Percentiles rank a stretch among this genome's conserved stretches.
These are phyloP conservation scores for Blechomonas ayalai DNA, from an alignment of 208 protist genomes.

Conservation along the genomic window DNA sequence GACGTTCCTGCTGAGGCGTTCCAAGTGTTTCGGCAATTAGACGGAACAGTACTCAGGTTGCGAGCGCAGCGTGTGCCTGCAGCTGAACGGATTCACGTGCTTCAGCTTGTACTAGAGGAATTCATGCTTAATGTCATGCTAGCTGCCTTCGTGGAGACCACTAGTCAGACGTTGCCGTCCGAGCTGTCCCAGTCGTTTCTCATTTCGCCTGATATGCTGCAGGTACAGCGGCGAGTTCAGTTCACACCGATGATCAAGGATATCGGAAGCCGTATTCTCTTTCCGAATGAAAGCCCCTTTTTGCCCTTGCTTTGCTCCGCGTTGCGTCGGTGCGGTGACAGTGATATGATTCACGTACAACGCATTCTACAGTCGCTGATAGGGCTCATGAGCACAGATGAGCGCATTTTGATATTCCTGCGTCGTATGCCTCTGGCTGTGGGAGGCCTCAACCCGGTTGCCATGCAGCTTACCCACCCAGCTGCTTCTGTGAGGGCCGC, in stretches of 20 bases:
- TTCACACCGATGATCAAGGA: slow-evolving; percentile 32
- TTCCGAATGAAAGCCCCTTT: slow-evolving; percentile 21
- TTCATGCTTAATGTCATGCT: slow-evolving; percentile 32
- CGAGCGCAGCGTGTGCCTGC: slow-evolving; percentile 31
- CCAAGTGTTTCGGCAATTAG: slow-evolving; percentile 31
- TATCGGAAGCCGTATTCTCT: slow-evolving; percentile 15
- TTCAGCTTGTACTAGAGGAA: slow-evolving; percentile 50
- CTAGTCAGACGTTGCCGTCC: slow-evolving; percentile 9
- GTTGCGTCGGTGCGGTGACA: slow-evolving; percentile 32
- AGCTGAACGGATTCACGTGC: slow-evolving; percentile 27
- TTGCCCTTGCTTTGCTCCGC: slow-evolving; percentile 35
- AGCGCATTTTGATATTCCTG: slow-evolving; percentile 50
- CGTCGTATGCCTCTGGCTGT: slow-evolving; percentile 56
- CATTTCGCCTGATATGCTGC: slow-evolving; percentile 14
- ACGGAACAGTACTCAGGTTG: slow-evolving; percentile 23
- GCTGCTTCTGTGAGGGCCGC: slow-evolving; percentile 21
- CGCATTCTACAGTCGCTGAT: slow-evolving; percentile 32
- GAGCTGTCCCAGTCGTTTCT: slow-evolving; percentile 7
- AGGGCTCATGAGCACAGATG: slow-evolving; percentile 20
- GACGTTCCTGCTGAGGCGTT: slow-evolving; percentile 10
- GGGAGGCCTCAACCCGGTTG: slow-evolving; percentile 52
- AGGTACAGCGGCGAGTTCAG: slow-evolving; percentile 22
- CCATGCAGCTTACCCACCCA: slow-evolving; percentile 52
- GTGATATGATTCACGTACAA: slow-evolving; percentile 25
- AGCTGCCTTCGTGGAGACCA: slow-evolving; percentile 14